Conservation (phyloP, 495 filamentous ascomycete species). For the Penicillium angulare region DNA sequence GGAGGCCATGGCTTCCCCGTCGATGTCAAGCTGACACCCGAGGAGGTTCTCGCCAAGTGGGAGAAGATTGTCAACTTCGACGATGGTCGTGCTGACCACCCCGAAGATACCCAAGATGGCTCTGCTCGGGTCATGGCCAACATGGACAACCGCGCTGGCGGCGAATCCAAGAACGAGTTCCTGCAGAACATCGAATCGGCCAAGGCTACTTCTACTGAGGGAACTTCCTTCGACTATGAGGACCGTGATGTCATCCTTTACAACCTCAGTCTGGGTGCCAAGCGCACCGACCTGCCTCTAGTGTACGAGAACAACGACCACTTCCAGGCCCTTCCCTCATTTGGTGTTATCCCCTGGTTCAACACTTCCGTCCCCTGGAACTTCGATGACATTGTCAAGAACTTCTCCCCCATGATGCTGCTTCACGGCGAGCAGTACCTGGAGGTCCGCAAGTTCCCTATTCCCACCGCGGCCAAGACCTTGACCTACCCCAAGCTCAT, state of each 20-base stretch:
- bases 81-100: slow-evolving; percentile 86
- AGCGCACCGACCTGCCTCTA: slow-evolving; percentile 82
- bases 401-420: slow-evolving; percentile 98
- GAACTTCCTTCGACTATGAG: slow-evolving; percentile 77
- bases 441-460: slow-evolving; percentile 89
- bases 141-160: slow-evolving; percentile 66
- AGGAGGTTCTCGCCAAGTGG: slow-evolving; percentile 79
- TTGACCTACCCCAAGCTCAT: slow-evolving; percentile 82
- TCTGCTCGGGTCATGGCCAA: slow-evolving; percentile 89
- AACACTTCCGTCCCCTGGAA: slow-evolving; percentile 77
- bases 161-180: slow-evolving; percentile 45
- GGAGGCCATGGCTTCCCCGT: slow-evolving; percentile 92
- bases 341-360: slow-evolving; percentile 92
- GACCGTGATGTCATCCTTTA: slow-evolving; percentile 92
- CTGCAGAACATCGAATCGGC: slow-evolving; percentile 75
- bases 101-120: slow-evolving; percentile 72
- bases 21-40: slow-evolving; percentile 81
- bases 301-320: slow-evolving; percentile 86
- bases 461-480: slow-evolving; percentile 82
- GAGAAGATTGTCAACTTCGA: slow-evolving; percentile 81
- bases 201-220: slow-evolving; percentile 65
- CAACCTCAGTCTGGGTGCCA: slow-evolving; percentile 93
- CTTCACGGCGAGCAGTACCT: slow-evolving; percentile 99
- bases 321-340: slow-evolving; percentile 93
- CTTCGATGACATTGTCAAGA: slow-evolving; percentile 80